Percentiles rank a stretch among this genome's conserved stretches.
Evolutionary conservation across 2,329 filamentous ascomycete genomes (phyloP).

Genomic region (Teratosphaeria nubilosa): DNA sequence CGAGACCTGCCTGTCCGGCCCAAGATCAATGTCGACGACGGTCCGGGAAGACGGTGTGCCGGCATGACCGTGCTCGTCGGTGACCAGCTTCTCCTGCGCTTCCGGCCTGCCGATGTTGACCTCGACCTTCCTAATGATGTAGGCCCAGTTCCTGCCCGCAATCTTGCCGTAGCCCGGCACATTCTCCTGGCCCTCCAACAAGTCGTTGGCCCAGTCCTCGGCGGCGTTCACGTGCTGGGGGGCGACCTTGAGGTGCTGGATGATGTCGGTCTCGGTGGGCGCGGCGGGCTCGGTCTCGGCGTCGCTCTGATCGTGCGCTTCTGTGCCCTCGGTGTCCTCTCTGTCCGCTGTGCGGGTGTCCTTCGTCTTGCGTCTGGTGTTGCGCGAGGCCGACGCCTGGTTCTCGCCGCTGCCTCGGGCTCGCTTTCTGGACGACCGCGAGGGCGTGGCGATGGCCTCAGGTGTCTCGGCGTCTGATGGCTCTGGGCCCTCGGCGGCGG

Average conservation of each 20-base stretch:
- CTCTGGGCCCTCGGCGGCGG: slow-evolving; percentile 17
- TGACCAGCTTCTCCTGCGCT: slow-evolving; percentile 20
- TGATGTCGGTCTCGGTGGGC: slow-evolving; percentile 34
- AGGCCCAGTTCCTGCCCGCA: slow-evolving; percentile 73
- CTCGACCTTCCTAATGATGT: slow-evolving; percentile 65
- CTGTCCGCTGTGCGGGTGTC: slow-evolving; percentile 21
- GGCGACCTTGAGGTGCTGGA: slow-evolving; percentile 33
- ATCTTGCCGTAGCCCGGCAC: slow-evolving; percentile 68
- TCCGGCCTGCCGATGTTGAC: slow-evolving; percentile 64
- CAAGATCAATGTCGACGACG: slow-evolving; percentile 72
- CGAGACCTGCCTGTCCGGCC: slow-evolving; percentile 41
- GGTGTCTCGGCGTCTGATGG: slow-evolving; percentile 33
- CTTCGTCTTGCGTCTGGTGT: slow-evolving; percentile 25
- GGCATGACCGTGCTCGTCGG: slow-evolving; percentile 15
- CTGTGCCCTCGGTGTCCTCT: slow-evolving; percentile 29
- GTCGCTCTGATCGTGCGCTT: slow-evolving; percentile 29
- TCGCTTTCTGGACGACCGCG: slow-evolving; percentile 37
- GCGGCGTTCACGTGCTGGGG: slow-evolving; percentile 45
- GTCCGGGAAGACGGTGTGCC: slow-evolving; percentile 27
- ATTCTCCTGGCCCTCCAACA: slow-evolving; percentile 36
- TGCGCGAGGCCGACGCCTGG: slow-evolving; percentile 17
- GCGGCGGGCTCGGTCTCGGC: slow-evolving; percentile 27
- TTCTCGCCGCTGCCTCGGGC: slow-evolving; percentile 26
- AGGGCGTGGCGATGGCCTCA: slow-evolving; percentile 39
- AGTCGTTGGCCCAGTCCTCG: slow-evolving; percentile 45